Evolutionary conservation across 2,329 filamentous ascomycete genomes (phyloP).

Genomic region (Phialocephala subalpina): DNA sequence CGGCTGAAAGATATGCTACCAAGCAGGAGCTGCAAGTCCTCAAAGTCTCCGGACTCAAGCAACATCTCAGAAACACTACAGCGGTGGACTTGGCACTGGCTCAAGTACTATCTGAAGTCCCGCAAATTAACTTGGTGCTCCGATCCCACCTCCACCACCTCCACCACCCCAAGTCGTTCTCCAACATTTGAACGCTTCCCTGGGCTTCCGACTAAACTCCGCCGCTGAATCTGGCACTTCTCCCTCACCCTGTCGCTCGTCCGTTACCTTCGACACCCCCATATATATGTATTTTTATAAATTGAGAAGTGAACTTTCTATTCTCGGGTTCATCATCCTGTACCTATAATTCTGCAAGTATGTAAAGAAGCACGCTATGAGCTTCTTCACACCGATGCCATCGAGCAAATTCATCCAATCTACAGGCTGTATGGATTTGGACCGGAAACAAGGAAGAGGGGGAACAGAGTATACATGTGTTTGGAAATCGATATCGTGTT

Average conservation of each 20-base stretch:
- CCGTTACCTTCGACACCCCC: background rate
- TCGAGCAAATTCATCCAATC: background rate
- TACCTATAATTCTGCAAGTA: background rate
- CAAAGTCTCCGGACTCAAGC: background rate
- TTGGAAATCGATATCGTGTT: background rate
- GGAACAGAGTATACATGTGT: background rate
- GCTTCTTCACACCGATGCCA: background rate
- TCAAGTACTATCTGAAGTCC: background rate
- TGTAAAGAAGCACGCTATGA: background rate
- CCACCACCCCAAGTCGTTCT: background rate
- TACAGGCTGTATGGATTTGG: background rate
- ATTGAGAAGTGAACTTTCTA: background rate
- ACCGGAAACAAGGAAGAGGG: background rate
- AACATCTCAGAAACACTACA: background rate
- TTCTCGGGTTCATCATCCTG: background rate
- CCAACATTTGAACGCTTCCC: background rate
- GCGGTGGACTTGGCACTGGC: background rate
- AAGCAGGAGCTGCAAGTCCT: background rate
- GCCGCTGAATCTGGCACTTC: background rate
- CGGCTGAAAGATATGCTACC: background rate
- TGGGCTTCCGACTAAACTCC: background rate
- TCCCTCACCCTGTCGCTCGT: background rate
- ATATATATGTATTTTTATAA: too few relatives aligned
- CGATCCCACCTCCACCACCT: background rate
- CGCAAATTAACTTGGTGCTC: background rate